Conservation (phyloP, 202 grass and related monocot species). For the Cymbopogon flexuosus region DNA sequence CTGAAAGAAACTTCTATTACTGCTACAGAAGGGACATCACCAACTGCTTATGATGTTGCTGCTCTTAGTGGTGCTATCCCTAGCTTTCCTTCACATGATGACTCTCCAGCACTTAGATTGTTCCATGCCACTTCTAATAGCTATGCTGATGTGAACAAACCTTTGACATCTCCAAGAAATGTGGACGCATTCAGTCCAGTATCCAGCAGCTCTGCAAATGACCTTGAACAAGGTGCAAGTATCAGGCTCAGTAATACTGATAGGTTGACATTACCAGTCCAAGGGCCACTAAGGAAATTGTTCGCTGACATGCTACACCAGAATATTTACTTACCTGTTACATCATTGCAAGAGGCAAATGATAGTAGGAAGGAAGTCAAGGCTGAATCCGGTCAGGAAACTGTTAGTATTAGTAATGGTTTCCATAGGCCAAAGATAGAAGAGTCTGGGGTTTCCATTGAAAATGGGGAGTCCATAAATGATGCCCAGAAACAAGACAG, state of each 20-base stretch:
- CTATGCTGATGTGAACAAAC: constrained; percentile 33
- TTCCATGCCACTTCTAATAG: constrained; percentile 49
- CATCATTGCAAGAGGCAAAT: constrained; percentile 43
- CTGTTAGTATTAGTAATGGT: constrained; percentile 34
- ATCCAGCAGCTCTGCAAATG: constrained; percentile 28
- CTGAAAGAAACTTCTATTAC: constrained; percentile 37
- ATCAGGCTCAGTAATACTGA: constrained; percentile 29
- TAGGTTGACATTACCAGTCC: constrained; percentile 35
- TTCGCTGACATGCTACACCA: constrained; percentile 36
- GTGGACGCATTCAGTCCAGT: constrained; percentile 20
- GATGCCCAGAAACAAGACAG: constrained; percentile 33
- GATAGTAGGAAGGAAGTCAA: constrained; percentile 41
- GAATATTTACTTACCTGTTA: constrained; percentile 59
- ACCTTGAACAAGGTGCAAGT: constrained; percentile 7
- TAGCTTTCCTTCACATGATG: constrained; percentile 29
- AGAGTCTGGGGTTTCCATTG: constrained; percentile 36
- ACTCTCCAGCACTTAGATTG: constrained; percentile 46
- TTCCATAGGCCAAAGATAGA: constrained; percentile 40
- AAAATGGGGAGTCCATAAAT: constrained; percentile 30
- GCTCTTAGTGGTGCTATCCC: constrained; percentile 20
- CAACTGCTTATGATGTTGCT: constrained; percentile 28
- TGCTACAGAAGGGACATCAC: constrained; percentile 3
- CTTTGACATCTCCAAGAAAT: constrained; percentile 34
- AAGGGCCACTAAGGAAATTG: constrained; percentile 39
- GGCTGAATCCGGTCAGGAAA: constrained; percentile 27